These are phyloP conservation scores for Fusarium sp. DNA, from an alignment of 2,329 filamentous ascomycete genomes.

Conservation along the genomic window DNA sequence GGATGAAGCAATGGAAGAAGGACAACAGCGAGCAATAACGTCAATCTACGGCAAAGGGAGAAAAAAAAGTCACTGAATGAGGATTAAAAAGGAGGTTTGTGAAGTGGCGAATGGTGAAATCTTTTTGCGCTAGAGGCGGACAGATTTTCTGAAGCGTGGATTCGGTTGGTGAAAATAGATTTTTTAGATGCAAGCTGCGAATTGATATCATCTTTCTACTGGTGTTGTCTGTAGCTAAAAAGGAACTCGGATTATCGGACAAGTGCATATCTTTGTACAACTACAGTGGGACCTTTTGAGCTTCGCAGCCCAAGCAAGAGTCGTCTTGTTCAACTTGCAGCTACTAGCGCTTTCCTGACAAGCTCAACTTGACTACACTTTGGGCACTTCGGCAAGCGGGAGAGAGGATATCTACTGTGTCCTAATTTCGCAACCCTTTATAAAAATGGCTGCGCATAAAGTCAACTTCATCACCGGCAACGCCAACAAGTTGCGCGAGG, in stretches of 20 bases:
- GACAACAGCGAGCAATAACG: constrained; percentile 61
- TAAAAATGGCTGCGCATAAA: constrained; percentile 58
- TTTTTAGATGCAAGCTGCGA: constrained; percentile 40
- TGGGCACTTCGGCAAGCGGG: background rate
- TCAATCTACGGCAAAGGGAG: background rate
- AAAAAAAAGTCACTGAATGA: background rate
- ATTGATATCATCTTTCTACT: constrained; percentile 41
- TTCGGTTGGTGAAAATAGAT: constrained; percentile 40
- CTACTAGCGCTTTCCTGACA: constrained; percentile 1
- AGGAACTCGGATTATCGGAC: constrained; percentile 12
- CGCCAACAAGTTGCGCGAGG: constrained; percentile 92
- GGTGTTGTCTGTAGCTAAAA: constrained; percentile 3
- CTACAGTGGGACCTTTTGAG: constrained; percentile 23
- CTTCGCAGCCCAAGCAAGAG: constrained; percentile 12
- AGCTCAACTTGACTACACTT: background rate
- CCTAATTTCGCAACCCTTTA: background rate
- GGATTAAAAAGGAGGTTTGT: constrained; percentile 2
- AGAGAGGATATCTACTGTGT: background rate
- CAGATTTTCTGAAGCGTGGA: constrained; percentile 6
- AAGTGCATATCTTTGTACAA: constrained; percentile 37
- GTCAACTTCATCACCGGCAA: constrained; percentile 98
- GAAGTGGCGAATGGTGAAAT: background rate
- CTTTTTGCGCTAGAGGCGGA: background rate
- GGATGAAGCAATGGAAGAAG: constrained; percentile 87
- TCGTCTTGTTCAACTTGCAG: constrained; percentile 1